Conservation (phyloP, 176 grass and related monocot genomes). For the Leersia perrieri region DNA sequence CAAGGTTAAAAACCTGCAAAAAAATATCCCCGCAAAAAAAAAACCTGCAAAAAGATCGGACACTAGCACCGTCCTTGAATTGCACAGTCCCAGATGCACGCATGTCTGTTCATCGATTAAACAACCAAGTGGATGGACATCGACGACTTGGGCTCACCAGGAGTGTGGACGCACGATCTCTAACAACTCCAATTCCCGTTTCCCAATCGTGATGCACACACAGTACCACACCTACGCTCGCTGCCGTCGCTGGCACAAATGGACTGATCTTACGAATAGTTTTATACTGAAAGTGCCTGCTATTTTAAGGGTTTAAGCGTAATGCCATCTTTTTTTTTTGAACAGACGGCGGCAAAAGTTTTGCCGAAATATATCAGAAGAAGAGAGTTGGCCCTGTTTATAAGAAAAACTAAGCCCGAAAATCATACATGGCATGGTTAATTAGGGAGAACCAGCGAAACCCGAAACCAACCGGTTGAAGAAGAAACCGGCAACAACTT, state of each 20-base stretch:
- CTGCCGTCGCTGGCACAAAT: neutral
- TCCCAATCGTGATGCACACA: neutral
- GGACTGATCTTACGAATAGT: neutral
- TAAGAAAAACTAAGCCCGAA: no score
- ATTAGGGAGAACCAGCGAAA: no score
- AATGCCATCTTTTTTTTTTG: neutral
- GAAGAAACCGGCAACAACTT: no score
- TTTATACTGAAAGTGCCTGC: neutral
- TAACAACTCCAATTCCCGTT: neutral
- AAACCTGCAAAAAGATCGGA: no score
- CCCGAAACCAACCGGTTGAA: no score
- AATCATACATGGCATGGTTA: no score
- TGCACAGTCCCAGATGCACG: neutral
- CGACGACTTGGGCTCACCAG: neutral
- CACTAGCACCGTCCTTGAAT: neutral
- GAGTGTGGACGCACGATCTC: neutral
- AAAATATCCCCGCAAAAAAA: no score
- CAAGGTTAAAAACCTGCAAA: no score
- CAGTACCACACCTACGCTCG: neutral
- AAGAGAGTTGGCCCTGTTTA: no score
- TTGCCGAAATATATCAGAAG: no score
- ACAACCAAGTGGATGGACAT: neutral
- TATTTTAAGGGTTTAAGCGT: neutral
- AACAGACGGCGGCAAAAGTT: no score
- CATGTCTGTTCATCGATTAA: neutral